Evolutionary conservation across 164 flowering plant species (phyloP).

Genomic region (Litsea cubeba): DNA sequence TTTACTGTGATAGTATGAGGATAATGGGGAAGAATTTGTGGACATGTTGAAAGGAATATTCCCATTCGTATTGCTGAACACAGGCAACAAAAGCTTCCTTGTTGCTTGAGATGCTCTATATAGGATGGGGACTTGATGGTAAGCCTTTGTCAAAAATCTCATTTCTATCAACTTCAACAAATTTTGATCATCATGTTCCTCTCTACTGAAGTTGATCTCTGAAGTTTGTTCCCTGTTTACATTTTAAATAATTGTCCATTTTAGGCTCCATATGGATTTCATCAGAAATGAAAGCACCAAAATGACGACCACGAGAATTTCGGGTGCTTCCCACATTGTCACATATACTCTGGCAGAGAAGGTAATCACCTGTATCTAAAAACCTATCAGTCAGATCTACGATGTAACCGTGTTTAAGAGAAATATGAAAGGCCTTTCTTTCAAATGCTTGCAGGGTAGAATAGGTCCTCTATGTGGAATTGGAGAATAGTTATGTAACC

Average conservation of each 20-base stretch:
- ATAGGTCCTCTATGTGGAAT: no score
- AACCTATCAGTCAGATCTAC: neutral
- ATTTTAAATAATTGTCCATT: neutral
- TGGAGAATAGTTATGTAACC: no score
- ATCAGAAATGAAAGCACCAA: slow-evolving; percentile 81
- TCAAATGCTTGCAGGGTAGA: neutral
- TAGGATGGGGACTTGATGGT: slow-evolving; percentile 99
- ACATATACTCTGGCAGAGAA: slow-evolving; percentile 79
- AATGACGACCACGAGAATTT: slow-evolving; percentile 90
- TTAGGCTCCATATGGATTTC: slow-evolving; percentile 90
- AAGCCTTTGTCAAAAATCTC: neutral
- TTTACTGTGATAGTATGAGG: slow-evolving; percentile 58
- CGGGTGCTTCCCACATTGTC: slow-evolving; percentile 84
- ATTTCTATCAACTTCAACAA: neutral
- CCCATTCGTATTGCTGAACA: slow-evolving; percentile 83
- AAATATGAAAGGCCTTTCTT: neutral
- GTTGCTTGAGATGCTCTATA: slow-evolving; percentile 87
- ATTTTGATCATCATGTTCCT: neutral
- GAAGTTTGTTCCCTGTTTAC: neutral
- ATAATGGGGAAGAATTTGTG: slow-evolving; percentile 74
- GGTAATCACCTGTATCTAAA: slow-evolving; percentile 7
- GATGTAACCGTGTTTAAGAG: neutral
- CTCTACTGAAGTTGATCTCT: neutral
- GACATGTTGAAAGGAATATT: slow-evolving; percentile 97
- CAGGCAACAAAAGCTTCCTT: slow-evolving; percentile 79